A percentile compares a stretch with the other conserved stretches of the same genome.
Evolutionary conservation across 495 filamentous ascomycete species (phyloP).

Genomic region (Tuber borchii): DNA sequence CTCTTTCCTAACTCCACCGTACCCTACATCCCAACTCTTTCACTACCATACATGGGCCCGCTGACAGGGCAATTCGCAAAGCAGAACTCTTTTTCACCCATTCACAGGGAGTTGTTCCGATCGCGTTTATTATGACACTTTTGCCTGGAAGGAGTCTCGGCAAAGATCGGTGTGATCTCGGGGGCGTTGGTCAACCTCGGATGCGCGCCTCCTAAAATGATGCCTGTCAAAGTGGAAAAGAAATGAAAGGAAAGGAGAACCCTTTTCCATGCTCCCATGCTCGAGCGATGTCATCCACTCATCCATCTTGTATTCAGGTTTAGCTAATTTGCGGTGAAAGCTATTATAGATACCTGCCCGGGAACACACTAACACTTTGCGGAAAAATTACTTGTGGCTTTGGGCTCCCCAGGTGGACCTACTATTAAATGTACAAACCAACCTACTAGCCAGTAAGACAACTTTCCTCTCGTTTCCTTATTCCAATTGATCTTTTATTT

Average conservation of each 20-base stretch:
- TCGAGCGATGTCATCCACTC: neutral
- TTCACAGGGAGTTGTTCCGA: neutral
- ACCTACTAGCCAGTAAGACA: neutral
- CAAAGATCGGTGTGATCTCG: slow-evolving; percentile 2
- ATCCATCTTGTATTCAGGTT: neutral
- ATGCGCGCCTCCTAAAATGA: slow-evolving; percentile 1
- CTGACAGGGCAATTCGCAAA: too few species aligned
- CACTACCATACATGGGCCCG: neutral
- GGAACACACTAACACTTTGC: neutral
- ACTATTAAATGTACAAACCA: neutral
- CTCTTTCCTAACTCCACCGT: neutral
- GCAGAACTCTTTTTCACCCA: neutral
- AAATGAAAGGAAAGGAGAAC: neutral
- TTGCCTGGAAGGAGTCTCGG: neutral
- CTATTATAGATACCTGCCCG: neutral
- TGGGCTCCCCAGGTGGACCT: neutral
- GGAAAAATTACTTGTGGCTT: neutral
- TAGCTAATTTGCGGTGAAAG: slow-evolving; percentile 1
- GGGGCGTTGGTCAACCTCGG: neutral
- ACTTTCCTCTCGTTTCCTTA: neutral
- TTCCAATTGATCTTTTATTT: neutral
- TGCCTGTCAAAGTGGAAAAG: neutral
- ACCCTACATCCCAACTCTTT: neutral
- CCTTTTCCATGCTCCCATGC: neutral
- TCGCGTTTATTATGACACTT: neutral